Base-by-base conservation (phyloP, 345 rosid genomes). In the Aquilaria yunnanensis region DNA sequence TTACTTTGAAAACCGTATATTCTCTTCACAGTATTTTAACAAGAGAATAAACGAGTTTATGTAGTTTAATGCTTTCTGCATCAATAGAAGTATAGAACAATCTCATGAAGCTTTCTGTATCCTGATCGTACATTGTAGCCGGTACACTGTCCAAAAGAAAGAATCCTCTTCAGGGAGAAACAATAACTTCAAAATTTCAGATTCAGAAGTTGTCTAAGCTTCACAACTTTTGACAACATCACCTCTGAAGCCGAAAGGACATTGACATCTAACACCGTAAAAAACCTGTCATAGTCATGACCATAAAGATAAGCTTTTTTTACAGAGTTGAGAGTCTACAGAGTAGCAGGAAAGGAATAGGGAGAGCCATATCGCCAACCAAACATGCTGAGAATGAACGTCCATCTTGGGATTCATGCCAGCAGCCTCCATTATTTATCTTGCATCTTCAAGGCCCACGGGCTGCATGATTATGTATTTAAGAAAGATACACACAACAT, bases 231-330 rank as follows among this genome's bases (percentile, higher is more conserved):
- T 91, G 57, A 79, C 68, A 59, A 97, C 97, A 8, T 91, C 97
- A 41, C 99, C 99, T 75, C 78, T 87, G 48, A 91, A 89, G 56
- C 99, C 99, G 1, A 75, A 66, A 72, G 99, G 99, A 61, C 99
- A 95, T 53, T 89, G 75, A 63, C 99, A 95, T 59, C 85, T 88
- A 64, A 71, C 81, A 63, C 56, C 85, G 64, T 81, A 92, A 49
- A 59, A 61, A 77, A 85, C 97, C 99, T 94, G 80, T 57, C 32
- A 63, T 51, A 65, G 63, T 45, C 31, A 54, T 16, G 47, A 60
- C 61, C 57, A 79, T 59, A 70, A 69, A 13, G 56, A 16, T 71
- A 3, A 65, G 51, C 10, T 29, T 55, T 31, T 13, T 34, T 29
- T 12, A 52, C 31, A 63, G 8, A 8, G 14, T 5, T 14, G 34